Evolutionary conservation across 352 stramenopile genomes (phyloP).

Genomic region (Discostella stelligera): DNA sequence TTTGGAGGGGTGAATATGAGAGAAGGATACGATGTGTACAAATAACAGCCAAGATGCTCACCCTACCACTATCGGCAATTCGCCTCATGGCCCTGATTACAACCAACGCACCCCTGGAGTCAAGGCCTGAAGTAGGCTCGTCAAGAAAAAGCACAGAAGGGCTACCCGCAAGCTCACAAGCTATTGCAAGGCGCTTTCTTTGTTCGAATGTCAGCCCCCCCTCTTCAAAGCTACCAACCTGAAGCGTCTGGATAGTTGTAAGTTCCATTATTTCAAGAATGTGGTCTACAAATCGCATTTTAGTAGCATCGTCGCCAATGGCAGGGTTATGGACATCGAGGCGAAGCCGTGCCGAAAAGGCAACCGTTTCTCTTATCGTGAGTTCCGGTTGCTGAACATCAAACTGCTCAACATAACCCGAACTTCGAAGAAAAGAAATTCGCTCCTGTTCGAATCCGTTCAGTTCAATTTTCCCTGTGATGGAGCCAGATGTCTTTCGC

Average conservation of each 20-base stretch:
- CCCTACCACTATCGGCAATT: constrained; percentile 86
- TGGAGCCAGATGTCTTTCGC: constrained; percentile 87
- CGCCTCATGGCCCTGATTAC: constrained; percentile 87
- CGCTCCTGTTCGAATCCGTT: constrained; percentile 87
- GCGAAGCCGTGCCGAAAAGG: constrained; percentile 87
- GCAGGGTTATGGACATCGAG: constrained; percentile 67
- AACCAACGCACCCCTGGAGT: constrained; percentile 79
- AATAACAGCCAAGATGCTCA: neutral
- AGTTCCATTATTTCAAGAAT: constrained; percentile 69
- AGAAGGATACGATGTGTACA: neutral
- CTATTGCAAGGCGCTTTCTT: constrained; percentile 89
- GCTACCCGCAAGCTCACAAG: constrained; percentile 85
- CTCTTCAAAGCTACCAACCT: constrained; percentile 75
- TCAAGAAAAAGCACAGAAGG: constrained; percentile 86
- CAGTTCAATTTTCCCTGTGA: constrained; percentile 86
- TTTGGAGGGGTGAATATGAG: neutral
- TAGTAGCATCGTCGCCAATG: constrained; percentile 27
- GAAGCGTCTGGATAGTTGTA: constrained; percentile 45
- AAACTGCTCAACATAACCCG: constrained; percentile 90
- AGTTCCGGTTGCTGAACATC: constrained; percentile 84
- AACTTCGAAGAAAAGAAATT: constrained; percentile 86
- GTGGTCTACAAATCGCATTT: constrained; percentile 52
- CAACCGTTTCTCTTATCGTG: constrained; percentile 86
- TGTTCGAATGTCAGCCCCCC: constrained; percentile 87
- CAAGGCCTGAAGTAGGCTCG: constrained; percentile 72